phyloP scores from a whole-genome alignment of 2,329 filamentous ascomycete species.

The Cladosporium sp. region DNA sequence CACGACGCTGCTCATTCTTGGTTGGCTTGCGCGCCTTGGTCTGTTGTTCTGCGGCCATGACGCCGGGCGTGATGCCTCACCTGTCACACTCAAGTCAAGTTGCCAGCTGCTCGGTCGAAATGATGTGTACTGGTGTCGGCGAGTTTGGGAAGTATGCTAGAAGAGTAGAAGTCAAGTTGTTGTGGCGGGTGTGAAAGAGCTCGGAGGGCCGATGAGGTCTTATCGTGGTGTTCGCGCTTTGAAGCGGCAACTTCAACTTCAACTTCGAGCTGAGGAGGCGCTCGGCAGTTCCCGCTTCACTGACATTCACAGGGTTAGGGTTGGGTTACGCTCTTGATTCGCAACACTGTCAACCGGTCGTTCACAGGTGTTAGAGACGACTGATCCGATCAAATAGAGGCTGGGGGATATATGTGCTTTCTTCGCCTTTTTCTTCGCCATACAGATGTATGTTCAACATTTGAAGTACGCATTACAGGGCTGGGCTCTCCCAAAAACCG shows the following conservation, averaged over 20 bases:
- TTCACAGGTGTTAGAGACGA: too few species aligned
- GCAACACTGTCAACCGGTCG: too few species aligned
- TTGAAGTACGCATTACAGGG: too few species aligned
- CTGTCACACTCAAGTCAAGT: constrained; percentile 4
- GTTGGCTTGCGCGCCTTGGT: constrained; percentile 61
- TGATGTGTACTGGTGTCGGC: background rate
- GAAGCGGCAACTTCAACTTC: background rate
- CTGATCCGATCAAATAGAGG: too few species aligned
- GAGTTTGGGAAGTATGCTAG: background rate
- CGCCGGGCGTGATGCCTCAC: constrained; percentile 30
- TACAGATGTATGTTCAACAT: too few species aligned
- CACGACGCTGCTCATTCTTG: constrained; percentile 90
- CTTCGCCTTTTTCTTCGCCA: too few species aligned
- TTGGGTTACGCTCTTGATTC: too few species aligned
- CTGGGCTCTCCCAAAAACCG: too few species aligned
- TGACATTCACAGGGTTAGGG: background rate
- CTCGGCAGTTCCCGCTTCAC: background rate
- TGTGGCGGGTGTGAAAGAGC: background rate
- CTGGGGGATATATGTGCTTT: too few species aligned
- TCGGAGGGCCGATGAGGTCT: background rate
- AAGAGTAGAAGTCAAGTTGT: background rate
- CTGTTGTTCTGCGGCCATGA: constrained; percentile 21
- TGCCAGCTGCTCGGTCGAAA: background rate
- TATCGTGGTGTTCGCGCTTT: background rate
- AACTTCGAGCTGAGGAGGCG: background rate